Conservation (phyloP, 1,284 basidiomycete genomes). For the Tylopilus sp. region DNA sequence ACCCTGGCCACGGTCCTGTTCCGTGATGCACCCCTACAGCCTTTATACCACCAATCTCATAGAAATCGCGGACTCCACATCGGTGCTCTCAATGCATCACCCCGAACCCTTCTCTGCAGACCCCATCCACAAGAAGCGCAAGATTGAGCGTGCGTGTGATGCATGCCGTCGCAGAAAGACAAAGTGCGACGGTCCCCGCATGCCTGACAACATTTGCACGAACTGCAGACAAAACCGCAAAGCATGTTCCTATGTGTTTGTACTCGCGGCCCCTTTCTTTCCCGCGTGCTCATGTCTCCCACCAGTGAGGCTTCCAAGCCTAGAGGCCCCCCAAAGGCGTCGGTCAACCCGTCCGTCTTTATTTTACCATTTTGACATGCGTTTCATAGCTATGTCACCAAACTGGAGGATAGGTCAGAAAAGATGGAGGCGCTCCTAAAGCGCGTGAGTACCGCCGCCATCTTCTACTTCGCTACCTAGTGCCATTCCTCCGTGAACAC, state of each 20-base stretch:
- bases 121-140: slow-evolving; percentile 46
- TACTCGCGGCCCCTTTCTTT: slow-evolving; percentile 11
- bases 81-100: slow-evolving; percentile 16
- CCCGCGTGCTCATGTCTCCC: background rate
- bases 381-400: slow-evolving; percentile 63
- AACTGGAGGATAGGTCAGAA: slow-evolving; percentile 74
- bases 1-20: too few species aligned
- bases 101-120: slow-evolving; percentile 6
- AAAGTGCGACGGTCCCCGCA: slow-evolving; percentile 67
- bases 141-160: slow-evolving; percentile 71
- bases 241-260: slow-evolving; percentile 73
- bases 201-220: slow-evolving; percentile 61
- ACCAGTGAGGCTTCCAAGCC: slow-evolving; percentile 74
- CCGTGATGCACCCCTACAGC: slow-evolving; percentile 26
- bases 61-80: slow-evolving; percentile 27
- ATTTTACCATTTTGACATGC: background rate
- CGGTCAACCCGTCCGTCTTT: slow-evolving; percentile 25
- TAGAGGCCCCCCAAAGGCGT: slow-evolving; percentile 84
- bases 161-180: slow-evolving; percentile 66
- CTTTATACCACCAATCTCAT: slow-evolving; percentile 29
- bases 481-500: background rate
- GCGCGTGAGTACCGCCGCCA: slow-evolving; percentile 47
- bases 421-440: slow-evolving; percentile 68
- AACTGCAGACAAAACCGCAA: slow-evolving; percentile 68
- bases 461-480: background rate